Evolutionary conservation across 257 asterid genomes (phyloP).

Genomic region (Jacaranda mimosifolia): DNA sequence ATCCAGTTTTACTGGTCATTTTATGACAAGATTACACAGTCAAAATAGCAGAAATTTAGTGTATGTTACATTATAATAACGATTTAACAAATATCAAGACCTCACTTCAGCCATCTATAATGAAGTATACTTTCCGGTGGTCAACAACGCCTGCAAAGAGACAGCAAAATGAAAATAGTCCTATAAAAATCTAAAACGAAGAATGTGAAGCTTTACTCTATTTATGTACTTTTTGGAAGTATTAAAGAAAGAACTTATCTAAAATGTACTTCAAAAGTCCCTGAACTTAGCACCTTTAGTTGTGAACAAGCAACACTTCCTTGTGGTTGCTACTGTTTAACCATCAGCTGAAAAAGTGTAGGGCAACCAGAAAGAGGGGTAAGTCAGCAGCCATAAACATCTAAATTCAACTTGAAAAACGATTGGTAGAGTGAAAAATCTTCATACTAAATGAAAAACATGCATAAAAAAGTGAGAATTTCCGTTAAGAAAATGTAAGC

Average conservation of each 20-base stretch:
- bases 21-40: neutral
- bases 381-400: neutral
- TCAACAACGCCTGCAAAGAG: neutral
- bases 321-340: neutral
- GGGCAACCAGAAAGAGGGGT: neutral
- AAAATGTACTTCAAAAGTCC: neutral
- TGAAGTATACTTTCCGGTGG: neutral
- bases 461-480: neutral
- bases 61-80: neutral
- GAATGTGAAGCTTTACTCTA: neutral
- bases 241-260: neutral
- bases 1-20: neutral
- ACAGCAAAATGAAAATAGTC: neutral
- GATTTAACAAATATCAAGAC: neutral
- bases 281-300: neutral
- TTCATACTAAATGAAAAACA: neutral
- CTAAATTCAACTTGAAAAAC: neutral
- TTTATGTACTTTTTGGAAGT: neutral
- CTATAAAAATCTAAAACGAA: neutral
- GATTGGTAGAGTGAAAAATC: no score
- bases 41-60: neutral
- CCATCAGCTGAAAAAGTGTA: neutral
- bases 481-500: neutral
- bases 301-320: neutral
- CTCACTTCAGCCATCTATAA: neutral